A percentile compares a stretch with the other conserved stretches of the same genome.
These are phyloP conservation scores for Actinomucor elegans DNA, from an alignment of 371 early-diverging fungal genomes.

Conservation along the genomic window DNA sequence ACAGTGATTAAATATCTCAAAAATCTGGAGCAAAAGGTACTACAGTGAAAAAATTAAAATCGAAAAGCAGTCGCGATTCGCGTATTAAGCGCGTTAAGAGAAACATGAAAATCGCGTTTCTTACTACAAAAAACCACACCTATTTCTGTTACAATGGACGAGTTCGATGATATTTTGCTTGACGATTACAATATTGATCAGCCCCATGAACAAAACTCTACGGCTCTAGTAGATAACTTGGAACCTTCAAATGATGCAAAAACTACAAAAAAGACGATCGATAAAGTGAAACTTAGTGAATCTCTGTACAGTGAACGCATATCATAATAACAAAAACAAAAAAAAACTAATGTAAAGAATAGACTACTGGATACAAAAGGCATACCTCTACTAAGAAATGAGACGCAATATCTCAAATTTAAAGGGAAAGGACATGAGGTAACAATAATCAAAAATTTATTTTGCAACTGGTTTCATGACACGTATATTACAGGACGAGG, in stretches of 20 bases:
- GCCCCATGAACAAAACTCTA: neutral
- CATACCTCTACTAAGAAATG: slow-evolving; percentile 21
- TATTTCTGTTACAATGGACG: neutral
- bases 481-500: slow-evolving; percentile 35
- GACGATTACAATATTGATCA: slow-evolving; percentile 13
- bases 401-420: slow-evolving; percentile 29
- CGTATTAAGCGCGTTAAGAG: neutral
- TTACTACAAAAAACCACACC: neutral
- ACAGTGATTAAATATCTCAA: no score
- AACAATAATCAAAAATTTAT: neutral
- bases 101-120: neutral
- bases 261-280: neutral
- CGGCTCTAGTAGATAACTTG: no score
- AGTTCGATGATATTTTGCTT: slow-evolving; percentile 13
- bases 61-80: no score
- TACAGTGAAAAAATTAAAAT: no score
- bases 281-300: slow-evolving; percentile 9
- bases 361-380: slow-evolving; percentile 32
- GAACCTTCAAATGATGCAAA: neutral
- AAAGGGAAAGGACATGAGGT: slow-evolving; percentile 37
- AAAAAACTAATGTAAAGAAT: neutral
- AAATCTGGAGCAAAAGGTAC: no score
- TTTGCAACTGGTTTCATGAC: no score
- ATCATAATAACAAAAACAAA: neutral
- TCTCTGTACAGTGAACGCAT: slow-evolving; percentile 3